Evolutionary conservation across 352 stramenopile species (phyloP), one percentile per base, ranked within the genome.

Genomic region (Thraustotheca clavata): DNA sequence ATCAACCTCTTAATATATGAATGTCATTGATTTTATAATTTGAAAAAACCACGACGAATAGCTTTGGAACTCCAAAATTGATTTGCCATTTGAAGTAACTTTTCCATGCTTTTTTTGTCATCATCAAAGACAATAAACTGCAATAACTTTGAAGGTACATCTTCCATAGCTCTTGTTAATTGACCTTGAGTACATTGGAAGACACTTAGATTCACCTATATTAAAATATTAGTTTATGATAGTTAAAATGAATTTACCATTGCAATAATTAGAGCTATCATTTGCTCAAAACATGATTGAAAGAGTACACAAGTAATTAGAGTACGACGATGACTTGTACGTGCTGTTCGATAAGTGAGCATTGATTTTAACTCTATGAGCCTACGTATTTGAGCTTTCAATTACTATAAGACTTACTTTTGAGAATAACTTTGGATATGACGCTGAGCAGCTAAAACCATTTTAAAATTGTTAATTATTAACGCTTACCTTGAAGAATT

Each of bases 91-190:
- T 36, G 14, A 20, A 62, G 35, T 16, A 40, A 41, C 3, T 62
- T 62, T 8, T 62, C 55, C 3, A 62, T 34, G 24, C 55, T 62
- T 27, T 62, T 62, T n/a, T 62, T 62, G 1, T 62, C 55, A 29
- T 62, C 55, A 9, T 62, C 33, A 14, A 62, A n/a, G 7, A 62
- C 55, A 16, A 62, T 31, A 18, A 62, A 62, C 18, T 14, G 55
- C 0, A 62, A 32, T 27, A 62, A 24, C 39, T 62, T 62, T 8
- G 12, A 16, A 18, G 55, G 35, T 3, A 62, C 34, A 16, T 16
- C 33, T 5, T 62, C 55, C 8, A 62, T 8, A 32, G n/a, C n/a
- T n/a, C n/a, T n/a, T n/a, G n/a, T n/a, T n/a, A 20, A 16, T 20
- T 43, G 16, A 20, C 38, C 38, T 43, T 20, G 38, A 16, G 38